Conservation (phyloP, 2,329 filamentous ascomycete genomes). For the Colletotrichum godetiae region DNA sequence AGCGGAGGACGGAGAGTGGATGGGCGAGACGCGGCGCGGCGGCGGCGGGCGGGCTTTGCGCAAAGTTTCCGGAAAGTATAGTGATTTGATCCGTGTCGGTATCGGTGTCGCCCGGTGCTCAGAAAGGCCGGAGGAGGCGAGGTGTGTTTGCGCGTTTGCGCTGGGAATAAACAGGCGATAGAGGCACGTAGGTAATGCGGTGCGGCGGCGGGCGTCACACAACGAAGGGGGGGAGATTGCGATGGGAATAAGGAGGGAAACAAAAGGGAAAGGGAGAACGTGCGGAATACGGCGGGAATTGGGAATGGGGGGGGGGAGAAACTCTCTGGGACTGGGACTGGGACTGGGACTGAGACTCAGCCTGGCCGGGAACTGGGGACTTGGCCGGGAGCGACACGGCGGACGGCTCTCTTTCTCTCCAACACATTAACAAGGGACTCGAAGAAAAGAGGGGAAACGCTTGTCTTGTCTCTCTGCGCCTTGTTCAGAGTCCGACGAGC, state of each 20-base stretch:
- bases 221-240: neutral
- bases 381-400: too few species aligned
- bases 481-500: neutral
- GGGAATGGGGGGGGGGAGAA: neutral
- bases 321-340: neutral
- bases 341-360: too few species aligned
- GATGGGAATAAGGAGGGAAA: slow-evolving; percentile 29
- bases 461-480: too few species aligned
- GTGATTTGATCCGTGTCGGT: neutral
- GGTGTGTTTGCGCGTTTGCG: slow-evolving; percentile 8
- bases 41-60: neutral
- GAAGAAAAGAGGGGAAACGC: neutral
- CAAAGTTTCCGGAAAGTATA: neutral
- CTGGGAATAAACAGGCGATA: slow-evolving; percentile 38
- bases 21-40: too few species aligned
- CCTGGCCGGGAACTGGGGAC: too few species aligned
- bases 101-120: neutral
- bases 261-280: neutral
- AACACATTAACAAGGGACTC: neutral
- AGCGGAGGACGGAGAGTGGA: neutral
- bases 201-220: neutral
- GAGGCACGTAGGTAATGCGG: neutral
- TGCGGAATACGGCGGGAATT: neutral
- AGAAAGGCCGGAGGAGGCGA: neutral
- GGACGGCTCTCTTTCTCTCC: neutral